These are phyloP conservation scores for Globisporangium canariense DNA, from an alignment of 352 stramenopile species.

Conservation along the genomic window DNA sequence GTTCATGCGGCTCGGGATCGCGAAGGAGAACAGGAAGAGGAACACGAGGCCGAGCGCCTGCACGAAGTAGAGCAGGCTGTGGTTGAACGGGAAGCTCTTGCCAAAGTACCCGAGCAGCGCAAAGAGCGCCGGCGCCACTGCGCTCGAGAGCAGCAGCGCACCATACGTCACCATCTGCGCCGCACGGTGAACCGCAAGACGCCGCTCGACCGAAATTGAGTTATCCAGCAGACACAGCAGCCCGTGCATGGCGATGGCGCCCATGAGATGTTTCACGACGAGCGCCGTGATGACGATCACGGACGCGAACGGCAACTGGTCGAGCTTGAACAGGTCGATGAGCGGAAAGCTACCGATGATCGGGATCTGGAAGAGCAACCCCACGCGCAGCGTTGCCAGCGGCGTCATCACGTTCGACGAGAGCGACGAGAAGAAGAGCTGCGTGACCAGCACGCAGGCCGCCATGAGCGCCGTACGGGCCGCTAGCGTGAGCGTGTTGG, in stretches of 20 bases:
- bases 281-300: slow-evolving; percentile 57
- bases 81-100: slow-evolving; percentile 73
- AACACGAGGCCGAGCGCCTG: slow-evolving; percentile 62
- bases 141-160: slow-evolving; percentile 50
- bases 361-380: slow-evolving; percentile 74
- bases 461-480: slow-evolving; percentile 52
- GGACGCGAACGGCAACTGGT: slow-evolving; percentile 57
- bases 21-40: slow-evolving; percentile 71
- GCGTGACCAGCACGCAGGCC: slow-evolving; percentile 43
- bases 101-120: slow-evolving; percentile 73
- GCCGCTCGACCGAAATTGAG: slow-evolving; percentile 69
- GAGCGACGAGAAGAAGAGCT: slow-evolving; percentile 46
- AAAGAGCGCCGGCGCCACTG: slow-evolving; percentile 54
- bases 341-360: slow-evolving; percentile 65
- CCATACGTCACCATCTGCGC: slow-evolving; percentile 60
- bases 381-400: slow-evolving; percentile 68
- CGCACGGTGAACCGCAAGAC: slow-evolving; percentile 64
- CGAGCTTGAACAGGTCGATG: slow-evolving; percentile 67
- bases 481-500: slow-evolving; percentile 55
- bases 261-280: slow-evolving; percentile 61
- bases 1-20: slow-evolving; percentile 78
- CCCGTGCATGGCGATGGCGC: slow-evolving; percentile 57
- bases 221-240: slow-evolving; percentile 74
- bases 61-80: slow-evolving; percentile 78
- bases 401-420: slow-evolving; percentile 75